Base-by-base conservation (phyloP, 768 basidiomycete genomes). In the Trametes cinnabarina region DNA sequence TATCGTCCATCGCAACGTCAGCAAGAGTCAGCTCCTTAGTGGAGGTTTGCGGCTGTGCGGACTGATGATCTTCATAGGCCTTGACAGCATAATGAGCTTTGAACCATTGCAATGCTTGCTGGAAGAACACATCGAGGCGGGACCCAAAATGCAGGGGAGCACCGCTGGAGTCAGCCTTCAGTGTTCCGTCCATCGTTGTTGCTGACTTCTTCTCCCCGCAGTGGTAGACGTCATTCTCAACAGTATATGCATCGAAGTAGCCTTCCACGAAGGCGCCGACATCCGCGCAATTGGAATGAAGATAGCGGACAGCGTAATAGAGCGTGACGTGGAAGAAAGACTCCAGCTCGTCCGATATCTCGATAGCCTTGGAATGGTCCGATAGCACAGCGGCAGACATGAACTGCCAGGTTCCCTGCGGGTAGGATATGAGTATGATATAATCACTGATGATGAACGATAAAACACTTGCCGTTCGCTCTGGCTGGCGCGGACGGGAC, bases 331-430 rank as follows among this genome's bases (percentile, higher is more conserved):
- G 57, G 32, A 66, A 30, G 47, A 66, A 61, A 0, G 63, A 53
- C 43, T 66, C 65, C 11, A 66, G 44, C 40, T 66, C 65, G 49
- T 66, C 65, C 6, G 56, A 40, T 0, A 64, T 26, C 23, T 50
- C 50, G 14, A 47, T 37, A 1, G 51, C 52, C 26, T 57, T 52
- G 35, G 39, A n/a, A 3, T 61, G 63, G 12, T 60, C 39, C 28
- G 55, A 17, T 25, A 63, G 55, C 2, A 54, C 43, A 14, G 47
- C 19, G 17, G 48, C 51, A 6, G 66, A 63, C 39, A 55, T 54
- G 58, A 60, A 67, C 17, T 57, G 58, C 64, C 57, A 62, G 1
- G 66, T 65, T 6, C 66, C 66, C 66, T 67, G 25, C 11, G 9
- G 8, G 10, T 41, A 20, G 19, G 15, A 22, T 12, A 28, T 19